Evolutionary conservation across 139 green algal species (phyloP).

Genomic region (Ulvella scutata): DNA sequence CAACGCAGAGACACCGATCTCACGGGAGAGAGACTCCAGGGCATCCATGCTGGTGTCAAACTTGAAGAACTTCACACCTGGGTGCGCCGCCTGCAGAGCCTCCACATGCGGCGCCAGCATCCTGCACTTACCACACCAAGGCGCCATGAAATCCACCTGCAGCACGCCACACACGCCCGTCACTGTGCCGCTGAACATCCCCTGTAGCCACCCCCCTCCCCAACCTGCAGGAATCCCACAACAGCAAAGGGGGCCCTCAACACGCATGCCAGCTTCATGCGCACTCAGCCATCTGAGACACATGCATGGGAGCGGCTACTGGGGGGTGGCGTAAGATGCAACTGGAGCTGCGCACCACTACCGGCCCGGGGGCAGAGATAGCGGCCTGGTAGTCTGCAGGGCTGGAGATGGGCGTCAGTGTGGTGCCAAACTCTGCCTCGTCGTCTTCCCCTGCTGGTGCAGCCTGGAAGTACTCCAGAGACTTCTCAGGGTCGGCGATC

Average conservation of each 20-base stretch:
- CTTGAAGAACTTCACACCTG: constrained; percentile 45
- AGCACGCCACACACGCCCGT: no score
- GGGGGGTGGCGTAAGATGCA: no score
- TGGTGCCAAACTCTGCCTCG: constrained; percentile 12
- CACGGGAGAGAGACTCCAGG: constrained; percentile 33
- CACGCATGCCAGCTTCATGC: no score
- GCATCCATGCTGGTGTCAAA: constrained; percentile 50
- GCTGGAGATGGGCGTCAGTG: constrained; percentile 18
- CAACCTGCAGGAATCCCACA: no score
- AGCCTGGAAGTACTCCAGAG: constrained; percentile 29
- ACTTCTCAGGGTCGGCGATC: constrained; percentile 37
- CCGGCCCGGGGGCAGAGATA: constrained; percentile 10
- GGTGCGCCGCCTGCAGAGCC: constrained; percentile 43
- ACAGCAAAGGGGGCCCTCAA: no score
- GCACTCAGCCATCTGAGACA: no score
- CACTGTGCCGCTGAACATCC: no score
- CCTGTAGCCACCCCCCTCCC: no score
- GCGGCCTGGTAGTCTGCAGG: constrained; percentile 21
- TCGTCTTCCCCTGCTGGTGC: constrained; percentile 1
- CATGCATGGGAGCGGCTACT: no score
- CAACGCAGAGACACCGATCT: constrained; percentile 50
- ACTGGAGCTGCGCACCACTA: background rate
- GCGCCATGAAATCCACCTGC: constrained; percentile 36
- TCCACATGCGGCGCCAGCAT: constrained; percentile 56
- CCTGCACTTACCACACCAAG: constrained; percentile 63